Evolutionary conservation across 2,329 filamentous ascomycete genomes (phyloP).

Genomic region (Aspergillus latus): DNA sequence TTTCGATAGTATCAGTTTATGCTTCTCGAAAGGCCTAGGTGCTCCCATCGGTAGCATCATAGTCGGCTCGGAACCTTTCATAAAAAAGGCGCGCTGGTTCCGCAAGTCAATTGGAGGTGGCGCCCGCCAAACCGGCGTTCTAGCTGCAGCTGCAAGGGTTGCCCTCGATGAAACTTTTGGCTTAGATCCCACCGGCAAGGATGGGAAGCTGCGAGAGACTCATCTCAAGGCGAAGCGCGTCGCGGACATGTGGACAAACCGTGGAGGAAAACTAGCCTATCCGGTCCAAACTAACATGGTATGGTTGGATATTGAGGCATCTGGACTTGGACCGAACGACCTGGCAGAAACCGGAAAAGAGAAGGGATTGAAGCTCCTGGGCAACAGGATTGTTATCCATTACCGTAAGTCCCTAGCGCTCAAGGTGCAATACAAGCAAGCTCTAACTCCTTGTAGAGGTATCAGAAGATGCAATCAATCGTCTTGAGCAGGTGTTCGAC

Average conservation of each 20-base stretch:
- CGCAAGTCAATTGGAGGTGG: slow-evolving; percentile 80
- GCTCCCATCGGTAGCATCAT: slow-evolving; percentile 78
- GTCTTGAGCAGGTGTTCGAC: slow-evolving; percentile 58
- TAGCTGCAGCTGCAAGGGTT: slow-evolving; percentile 72
- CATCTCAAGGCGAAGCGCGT: slow-evolving; percentile 65
- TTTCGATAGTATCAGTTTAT: slow-evolving; percentile 74
- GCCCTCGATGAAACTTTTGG: slow-evolving; percentile 79
- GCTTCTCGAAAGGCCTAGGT: slow-evolving; percentile 79
- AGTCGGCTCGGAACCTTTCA: slow-evolving; percentile 58
- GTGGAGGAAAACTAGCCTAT: slow-evolving; percentile 67
- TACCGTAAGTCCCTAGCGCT: slow-evolving; percentile 51
- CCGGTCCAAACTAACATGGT: slow-evolving; percentile 91
- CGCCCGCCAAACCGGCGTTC: slow-evolving; percentile 71
- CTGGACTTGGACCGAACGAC: slow-evolving; percentile 53
- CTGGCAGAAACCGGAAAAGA: slow-evolving; percentile 57
- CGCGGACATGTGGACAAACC: slow-evolving; percentile 63
- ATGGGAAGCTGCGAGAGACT: slow-evolving; percentile 60
- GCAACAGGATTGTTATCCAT: slow-evolving; percentile 65
- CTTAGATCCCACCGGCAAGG: slow-evolving; percentile 55
- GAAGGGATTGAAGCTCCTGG: slow-evolving; percentile 57
- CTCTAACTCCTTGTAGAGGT: slow-evolving; percentile 53
- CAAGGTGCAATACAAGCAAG: neutral
- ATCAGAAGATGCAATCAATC: slow-evolving; percentile 61
- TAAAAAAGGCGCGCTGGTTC: slow-evolving; percentile 71
- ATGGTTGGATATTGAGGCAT: slow-evolving; percentile 71